These are phyloP conservation scores for Candida dendrica DNA, from an alignment of 805 yeast genomes.

Conservation along the genomic window DNA sequence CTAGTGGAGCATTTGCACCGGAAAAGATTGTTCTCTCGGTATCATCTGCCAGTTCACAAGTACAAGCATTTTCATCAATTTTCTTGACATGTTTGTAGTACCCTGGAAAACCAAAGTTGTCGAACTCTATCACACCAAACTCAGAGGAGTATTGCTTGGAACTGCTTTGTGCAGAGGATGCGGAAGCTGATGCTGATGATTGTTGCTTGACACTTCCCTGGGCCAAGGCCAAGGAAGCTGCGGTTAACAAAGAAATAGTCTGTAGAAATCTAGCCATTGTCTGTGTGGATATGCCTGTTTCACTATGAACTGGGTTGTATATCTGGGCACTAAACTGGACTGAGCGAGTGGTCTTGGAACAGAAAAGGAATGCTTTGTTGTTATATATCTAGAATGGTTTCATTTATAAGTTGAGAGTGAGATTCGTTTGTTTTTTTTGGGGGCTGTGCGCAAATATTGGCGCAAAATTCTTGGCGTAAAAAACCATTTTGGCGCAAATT, in stretches of 20 bases:
- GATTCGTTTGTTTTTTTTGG: too few relatives aligned
- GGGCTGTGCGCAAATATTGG: too few relatives aligned
- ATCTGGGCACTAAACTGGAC: too few relatives aligned
- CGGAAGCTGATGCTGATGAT: not conserved
- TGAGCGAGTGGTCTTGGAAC: too few relatives aligned
- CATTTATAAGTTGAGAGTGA: too few relatives aligned
- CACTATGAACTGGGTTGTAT: too few relatives aligned
- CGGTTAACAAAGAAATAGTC: not conserved
- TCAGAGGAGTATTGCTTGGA: slow-evolving; percentile 13
- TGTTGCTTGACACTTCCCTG: too few relatives aligned
- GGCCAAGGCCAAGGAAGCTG: not conserved
- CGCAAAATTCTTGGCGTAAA: slow-evolving; percentile 1
- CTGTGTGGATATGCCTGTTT: too few relatives aligned
- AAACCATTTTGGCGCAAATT: not conserved
- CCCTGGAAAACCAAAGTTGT: slow-evolving; percentile 51
- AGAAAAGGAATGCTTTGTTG: too few relatives aligned
- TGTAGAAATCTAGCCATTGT: slow-evolving; percentile 1
- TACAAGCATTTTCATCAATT: slow-evolving; percentile 34
- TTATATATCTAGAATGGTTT: too few relatives aligned
- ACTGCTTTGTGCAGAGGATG: slow-evolving; percentile 2
- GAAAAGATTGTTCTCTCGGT: slow-evolving; percentile 32
- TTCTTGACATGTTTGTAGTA: slow-evolving; percentile 39
- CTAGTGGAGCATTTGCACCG: slow-evolving; percentile 60
- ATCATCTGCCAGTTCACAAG: slow-evolving; percentile 41
- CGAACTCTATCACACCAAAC: slow-evolving; percentile 37